Conservation (phyloP, 192 early-diverging fungal species). For the Podila horticola region DNA sequence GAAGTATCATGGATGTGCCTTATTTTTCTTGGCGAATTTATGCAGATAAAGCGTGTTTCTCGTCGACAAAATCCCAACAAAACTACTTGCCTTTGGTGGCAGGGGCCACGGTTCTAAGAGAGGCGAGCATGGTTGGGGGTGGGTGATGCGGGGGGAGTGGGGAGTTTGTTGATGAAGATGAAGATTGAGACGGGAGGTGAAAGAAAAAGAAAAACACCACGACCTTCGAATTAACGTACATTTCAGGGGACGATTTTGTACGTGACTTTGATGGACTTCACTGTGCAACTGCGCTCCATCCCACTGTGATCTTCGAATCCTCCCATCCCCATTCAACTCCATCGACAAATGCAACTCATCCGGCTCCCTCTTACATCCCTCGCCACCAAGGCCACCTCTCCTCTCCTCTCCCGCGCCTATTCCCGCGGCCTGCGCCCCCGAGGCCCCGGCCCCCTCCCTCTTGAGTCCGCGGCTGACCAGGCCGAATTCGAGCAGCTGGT, state of each 20-base stretch:
- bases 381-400: background rate
- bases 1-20: too few relatives aligned
- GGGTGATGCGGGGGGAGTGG: conserved; percentile 21
- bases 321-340: background rate
- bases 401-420: background rate
- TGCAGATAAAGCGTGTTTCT: background rate
- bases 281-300: background rate
- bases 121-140: conserved; percentile 28
- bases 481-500: conserved; percentile 79
- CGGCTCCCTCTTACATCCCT: background rate
- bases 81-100: conserved; percentile 48
- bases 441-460: conserved; percentile 72
- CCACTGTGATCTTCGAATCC: background rate
- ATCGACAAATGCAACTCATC: background rate
- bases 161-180: conserved; percentile 6
- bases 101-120: conserved; percentile 35
- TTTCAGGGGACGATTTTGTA: background rate
- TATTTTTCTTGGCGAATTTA: too few relatives aligned
- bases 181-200: conserved; percentile 1
- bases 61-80: too few relatives aligned
- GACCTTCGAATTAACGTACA: conserved; percentile 6
- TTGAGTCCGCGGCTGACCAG: conserved; percentile 73
- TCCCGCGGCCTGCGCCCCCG: conserved; percentile 23
- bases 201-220: conserved; percentile 3
- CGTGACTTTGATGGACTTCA: background rate